Conservation (phyloP, 2,329 filamentous ascomycete species). For the Plectosphaerella plurivora region DNA sequence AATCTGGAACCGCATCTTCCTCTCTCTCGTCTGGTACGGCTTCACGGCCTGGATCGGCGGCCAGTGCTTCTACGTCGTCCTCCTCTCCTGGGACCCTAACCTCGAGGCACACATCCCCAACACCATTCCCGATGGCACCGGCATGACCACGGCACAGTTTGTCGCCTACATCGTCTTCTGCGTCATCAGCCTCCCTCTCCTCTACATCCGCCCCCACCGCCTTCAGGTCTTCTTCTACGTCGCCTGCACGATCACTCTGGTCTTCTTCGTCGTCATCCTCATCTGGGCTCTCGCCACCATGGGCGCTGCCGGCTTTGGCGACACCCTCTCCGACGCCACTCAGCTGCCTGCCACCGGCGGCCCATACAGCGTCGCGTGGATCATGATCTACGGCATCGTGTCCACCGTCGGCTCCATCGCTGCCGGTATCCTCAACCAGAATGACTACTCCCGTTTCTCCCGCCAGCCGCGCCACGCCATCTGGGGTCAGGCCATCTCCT, state of each 20-base stretch:
- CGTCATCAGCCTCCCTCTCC: conserved; percentile 34
- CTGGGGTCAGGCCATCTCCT: conserved; percentile 27
- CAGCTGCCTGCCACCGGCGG: conserved; percentile 19
- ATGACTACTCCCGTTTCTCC: conserved; percentile 31
- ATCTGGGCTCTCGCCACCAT: conserved; percentile 40
- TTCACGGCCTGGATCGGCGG: conserved; percentile 44
- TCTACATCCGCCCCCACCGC: conserved; percentile 38
- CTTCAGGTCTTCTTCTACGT: conserved; percentile 36
- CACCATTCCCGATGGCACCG: conserved; percentile 31
- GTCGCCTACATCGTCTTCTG: conserved; percentile 39
- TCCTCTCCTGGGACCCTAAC: conserved; percentile 38
- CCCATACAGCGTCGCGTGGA: conserved; percentile 26
- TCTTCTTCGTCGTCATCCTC: conserved; percentile 35
- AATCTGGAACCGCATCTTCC: conserved; percentile 33
- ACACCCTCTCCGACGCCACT: conserved; percentile 19
- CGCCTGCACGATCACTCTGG: conserved; percentile 30
- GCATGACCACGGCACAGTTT: conserved; percentile 39
- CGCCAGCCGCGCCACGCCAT: conserved; percentile 24
- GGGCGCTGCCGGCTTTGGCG: conserved; percentile 32
- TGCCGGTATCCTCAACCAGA: conserved; percentile 32
- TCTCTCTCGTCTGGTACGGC: conserved; percentile 32
- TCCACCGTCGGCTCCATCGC: conserved; percentile 32
- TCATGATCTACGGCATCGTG: conserved; percentile 30
- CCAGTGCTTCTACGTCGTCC: conserved; percentile 38
- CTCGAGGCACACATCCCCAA: conserved; percentile 37